phyloP scores from a whole-genome alignment of 2,329 filamentous ascomycete genomes.

The Mycogone perniciosa region DNA sequence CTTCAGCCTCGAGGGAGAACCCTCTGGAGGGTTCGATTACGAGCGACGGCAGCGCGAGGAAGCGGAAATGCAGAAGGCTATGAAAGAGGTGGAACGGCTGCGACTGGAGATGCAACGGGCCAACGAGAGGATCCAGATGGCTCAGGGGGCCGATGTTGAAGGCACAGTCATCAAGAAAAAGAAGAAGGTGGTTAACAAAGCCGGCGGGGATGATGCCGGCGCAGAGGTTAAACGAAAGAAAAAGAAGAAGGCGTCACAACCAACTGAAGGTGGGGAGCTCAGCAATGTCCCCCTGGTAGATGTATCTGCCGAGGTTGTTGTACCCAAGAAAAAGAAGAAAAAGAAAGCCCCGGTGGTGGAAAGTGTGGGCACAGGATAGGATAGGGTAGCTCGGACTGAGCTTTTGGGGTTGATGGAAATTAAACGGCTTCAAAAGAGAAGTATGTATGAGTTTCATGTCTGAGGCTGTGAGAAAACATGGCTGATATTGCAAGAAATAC shows the following conservation, averaged over 20 bases:
- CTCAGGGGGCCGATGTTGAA: conserved; percentile 60
- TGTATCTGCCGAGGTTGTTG: conserved; percentile 19
- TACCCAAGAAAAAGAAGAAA: conserved; percentile 45
- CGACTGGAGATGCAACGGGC: conserved; percentile 84
- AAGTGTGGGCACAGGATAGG: conserved; percentile 21
- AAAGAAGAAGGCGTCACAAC: conserved; percentile 25
- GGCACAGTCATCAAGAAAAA: conserved; percentile 62
- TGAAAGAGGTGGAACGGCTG: conserved; percentile 81
- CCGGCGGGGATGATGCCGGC: conserved; percentile 18
- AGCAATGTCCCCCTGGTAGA: neutral
- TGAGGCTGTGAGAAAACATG: neutral
- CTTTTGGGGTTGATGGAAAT: neutral
- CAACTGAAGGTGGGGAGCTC: neutral
- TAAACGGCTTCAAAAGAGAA: neutral
- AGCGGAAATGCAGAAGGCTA: conserved; percentile 78
- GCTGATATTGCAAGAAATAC: neutral
- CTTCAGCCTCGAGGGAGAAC: conserved; percentile 57
- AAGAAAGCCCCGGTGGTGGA: conserved; percentile 33
- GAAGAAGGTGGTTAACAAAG: conserved; percentile 51
- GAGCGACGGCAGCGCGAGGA: conserved; percentile 71
- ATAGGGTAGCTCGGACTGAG: neutral
- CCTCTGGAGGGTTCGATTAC: conserved; percentile 42
- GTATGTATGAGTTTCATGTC: conserved; percentile 1
- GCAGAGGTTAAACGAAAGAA: conserved; percentile 40
- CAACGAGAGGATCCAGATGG: conserved; percentile 66